These are phyloP conservation scores for Alternaria sp. DNA, from an alignment of 2,329 filamentous ascomycete species.

Conservation along the genomic window DNA sequence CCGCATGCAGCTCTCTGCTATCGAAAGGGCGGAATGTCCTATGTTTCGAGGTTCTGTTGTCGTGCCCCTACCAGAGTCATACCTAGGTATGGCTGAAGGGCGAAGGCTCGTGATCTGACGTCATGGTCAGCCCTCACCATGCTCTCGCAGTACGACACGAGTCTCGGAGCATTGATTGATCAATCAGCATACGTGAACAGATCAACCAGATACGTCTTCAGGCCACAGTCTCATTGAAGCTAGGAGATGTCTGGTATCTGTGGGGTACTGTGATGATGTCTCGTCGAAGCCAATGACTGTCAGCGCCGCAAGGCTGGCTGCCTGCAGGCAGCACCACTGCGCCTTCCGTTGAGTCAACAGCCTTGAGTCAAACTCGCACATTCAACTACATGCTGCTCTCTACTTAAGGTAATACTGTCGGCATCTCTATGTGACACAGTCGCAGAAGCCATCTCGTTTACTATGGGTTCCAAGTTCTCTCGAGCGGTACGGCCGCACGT, in stretches of 20 bases:
- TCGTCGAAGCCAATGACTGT: slow-evolving; percentile 24
- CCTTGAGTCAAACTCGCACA: slow-evolving; percentile 25
- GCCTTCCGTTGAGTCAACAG: slow-evolving; percentile 31
- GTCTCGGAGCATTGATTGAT: not conserved
- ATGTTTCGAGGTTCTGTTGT: not conserved
- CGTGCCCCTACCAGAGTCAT: not conserved
- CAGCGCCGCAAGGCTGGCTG: slow-evolving; percentile 31
- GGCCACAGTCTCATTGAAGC: not conserved
- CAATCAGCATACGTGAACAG: not conserved
- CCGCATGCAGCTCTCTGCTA: not conserved
- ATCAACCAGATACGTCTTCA: not conserved
- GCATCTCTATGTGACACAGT: not conserved
- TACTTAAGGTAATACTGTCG: not conserved
- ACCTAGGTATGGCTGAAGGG: slow-evolving; percentile 2
- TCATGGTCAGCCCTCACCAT: not conserved
- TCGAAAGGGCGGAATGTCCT: not conserved
- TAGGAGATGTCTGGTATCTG: not conserved
- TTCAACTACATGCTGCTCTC: slow-evolving; percentile 6
- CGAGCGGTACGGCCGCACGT: slow-evolving; percentile 26
- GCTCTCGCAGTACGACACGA: not conserved
- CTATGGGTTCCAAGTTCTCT: slow-evolving; percentile 39
- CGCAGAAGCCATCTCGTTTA: not conserved
- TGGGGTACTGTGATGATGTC: not conserved
- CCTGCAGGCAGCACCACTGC: slow-evolving; percentile 35
- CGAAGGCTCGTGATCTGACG: not conserved